Evolutionary conservation across 768 basidiomycete species (phyloP).

Genomic region (Boletellus sp.): DNA sequence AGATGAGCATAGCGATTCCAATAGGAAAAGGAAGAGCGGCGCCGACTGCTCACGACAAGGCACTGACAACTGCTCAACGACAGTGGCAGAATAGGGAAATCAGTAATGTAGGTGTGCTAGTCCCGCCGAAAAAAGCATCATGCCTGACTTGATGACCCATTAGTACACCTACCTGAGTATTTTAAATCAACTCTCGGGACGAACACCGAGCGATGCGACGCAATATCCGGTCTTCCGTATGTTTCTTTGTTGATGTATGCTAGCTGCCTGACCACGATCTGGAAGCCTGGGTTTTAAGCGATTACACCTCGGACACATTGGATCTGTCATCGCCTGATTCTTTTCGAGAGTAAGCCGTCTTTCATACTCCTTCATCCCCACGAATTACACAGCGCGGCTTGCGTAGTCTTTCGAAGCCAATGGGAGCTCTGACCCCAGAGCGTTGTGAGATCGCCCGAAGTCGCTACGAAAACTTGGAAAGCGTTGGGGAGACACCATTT

Average conservation of each 20-base stretch:
- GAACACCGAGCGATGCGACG: slow-evolving; percentile 92
- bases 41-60: slow-evolving; percentile 28
- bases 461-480: slow-evolving; percentile 69
- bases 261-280: neutral
- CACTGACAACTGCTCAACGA: slow-evolving; percentile 66
- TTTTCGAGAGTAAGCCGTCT: slow-evolving; percentile 65
- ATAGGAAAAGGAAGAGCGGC: slow-evolving; percentile 17
- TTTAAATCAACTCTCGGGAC: slow-evolving; percentile 86
- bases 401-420: slow-evolving; percentile 74
- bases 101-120: slow-evolving; percentile 64
- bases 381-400: neutral
- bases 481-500: slow-evolving; percentile 84
- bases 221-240: slow-evolving; percentile 90
- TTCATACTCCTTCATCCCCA: neutral
- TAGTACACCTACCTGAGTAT: slow-evolving; percentile 89
- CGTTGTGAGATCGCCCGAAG: slow-evolving; percentile 72
- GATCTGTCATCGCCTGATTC: slow-evolving; percentile 59
- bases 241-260: slow-evolving; percentile 20
- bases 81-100: slow-evolving; percentile 90
- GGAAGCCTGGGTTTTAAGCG: slow-evolving; percentile 83
- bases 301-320: slow-evolving; percentile 70
- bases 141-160: neutral
- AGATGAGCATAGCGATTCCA: slow-evolving; percentile 27
- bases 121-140: neutral
- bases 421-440: slow-evolving; percentile 81